Evolutionary conservation across 768 basidiomycete species (phyloP).

Genomic region (Panellus pusillus): DNA sequence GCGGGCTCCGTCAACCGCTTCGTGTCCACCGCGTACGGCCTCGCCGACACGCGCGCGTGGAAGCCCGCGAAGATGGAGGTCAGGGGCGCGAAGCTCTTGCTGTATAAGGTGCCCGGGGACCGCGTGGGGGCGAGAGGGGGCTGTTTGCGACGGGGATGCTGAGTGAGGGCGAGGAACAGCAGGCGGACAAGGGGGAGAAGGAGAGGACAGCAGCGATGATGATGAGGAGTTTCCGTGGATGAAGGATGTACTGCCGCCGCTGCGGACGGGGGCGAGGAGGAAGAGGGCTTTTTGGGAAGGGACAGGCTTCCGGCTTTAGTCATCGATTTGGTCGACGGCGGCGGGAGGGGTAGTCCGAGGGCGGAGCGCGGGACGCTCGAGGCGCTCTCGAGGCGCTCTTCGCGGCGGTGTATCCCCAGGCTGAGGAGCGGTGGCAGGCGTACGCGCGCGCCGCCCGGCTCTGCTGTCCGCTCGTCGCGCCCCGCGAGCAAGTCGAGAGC

Average conservation of each 20-base stretch:
- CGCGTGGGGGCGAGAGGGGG: slow-evolving; percentile 63
- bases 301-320: slow-evolving; percentile 47
- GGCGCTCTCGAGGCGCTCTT: slow-evolving; percentile 86
- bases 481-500: slow-evolving; percentile 58
- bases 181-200: too few species aligned
- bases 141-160: slow-evolving; percentile 66
- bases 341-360: neutral
- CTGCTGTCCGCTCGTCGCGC: slow-evolving; percentile 57
- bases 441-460: slow-evolving; percentile 65
- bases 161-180: slow-evolving; percentile 56
- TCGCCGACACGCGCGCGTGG: slow-evolving; percentile 53
- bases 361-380: slow-evolving; percentile 73
- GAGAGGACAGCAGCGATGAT: slow-evolving; percentile 31
- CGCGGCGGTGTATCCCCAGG: slow-evolving; percentile 61
- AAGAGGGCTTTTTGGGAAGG: slow-evolving; percentile 52
- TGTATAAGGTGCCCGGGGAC: slow-evolving; percentile 83
- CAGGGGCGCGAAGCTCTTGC: slow-evolving; percentile 81
- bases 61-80: too few species aligned
- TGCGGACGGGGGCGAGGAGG: slow-evolving; percentile 59
- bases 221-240: slow-evolving; percentile 67
- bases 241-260: too few species aligned
- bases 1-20: slow-evolving; percentile 78
- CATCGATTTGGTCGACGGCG: slow-evolving; percentile 21
- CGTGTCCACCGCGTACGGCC: slow-evolving; percentile 35
- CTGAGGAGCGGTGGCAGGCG: slow-evolving; percentile 51